A percentile compares a stretch with the other conserved stretches of the same genome.
phyloP scores from a whole-genome alignment of 495 filamentous ascomycete species.

The Aspergillus baeticus region DNA sequence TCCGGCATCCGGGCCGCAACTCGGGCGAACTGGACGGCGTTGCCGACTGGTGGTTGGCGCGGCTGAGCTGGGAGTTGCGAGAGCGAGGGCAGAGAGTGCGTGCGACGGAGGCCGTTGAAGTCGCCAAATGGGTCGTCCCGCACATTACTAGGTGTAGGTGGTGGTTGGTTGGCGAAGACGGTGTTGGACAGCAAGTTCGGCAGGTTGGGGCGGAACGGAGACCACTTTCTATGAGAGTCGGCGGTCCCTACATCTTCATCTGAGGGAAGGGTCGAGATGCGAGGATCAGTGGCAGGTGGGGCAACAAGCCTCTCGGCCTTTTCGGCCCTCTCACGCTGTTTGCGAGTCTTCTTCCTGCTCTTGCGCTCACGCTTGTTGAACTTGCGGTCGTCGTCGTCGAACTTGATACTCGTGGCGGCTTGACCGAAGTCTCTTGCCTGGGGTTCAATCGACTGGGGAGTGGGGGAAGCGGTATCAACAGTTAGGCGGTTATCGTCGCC shows the following conservation, averaged over 20 bases:
- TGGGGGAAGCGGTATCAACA: slow-evolving; percentile 21
- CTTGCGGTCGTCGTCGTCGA: slow-evolving; percentile 19
- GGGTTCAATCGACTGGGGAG: slow-evolving; percentile 18
- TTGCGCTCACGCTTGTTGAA: slow-evolving; percentile 31
- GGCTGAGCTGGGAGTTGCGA: slow-evolving; percentile 45
- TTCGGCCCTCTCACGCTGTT: slow-evolving; percentile 27
- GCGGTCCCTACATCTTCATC: slow-evolving; percentile 5
- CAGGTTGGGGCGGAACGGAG: slow-evolving; percentile 48
- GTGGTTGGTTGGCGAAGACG: slow-evolving; percentile 54
- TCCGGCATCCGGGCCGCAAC: slow-evolving; percentile 34
- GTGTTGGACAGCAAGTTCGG: slow-evolving; percentile 63
- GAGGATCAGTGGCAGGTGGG: slow-evolving; percentile 5
- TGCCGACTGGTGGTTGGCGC: slow-evolving; percentile 40
- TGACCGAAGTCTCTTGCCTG: slow-evolving; percentile 29
- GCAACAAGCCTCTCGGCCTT: neutral
- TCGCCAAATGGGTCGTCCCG: slow-evolving; percentile 32
- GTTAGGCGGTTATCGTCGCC: slow-evolving; percentile 35
- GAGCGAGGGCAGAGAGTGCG: slow-evolving; percentile 72
- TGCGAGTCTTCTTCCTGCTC: slow-evolving; percentile 27
- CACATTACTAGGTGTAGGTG: slow-evolving; percentile 26
- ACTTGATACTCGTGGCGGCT: slow-evolving; percentile 7
- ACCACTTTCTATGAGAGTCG: slow-evolving; percentile 27
- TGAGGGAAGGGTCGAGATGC: neutral
- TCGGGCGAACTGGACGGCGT: slow-evolving; percentile 41
- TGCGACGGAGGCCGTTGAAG: slow-evolving; percentile 65